Evolutionary conservation across 306 rosid species (phyloP), one percentile per base, ranked within the genome.

Genomic region (Leucaena leucocephala): DNA sequence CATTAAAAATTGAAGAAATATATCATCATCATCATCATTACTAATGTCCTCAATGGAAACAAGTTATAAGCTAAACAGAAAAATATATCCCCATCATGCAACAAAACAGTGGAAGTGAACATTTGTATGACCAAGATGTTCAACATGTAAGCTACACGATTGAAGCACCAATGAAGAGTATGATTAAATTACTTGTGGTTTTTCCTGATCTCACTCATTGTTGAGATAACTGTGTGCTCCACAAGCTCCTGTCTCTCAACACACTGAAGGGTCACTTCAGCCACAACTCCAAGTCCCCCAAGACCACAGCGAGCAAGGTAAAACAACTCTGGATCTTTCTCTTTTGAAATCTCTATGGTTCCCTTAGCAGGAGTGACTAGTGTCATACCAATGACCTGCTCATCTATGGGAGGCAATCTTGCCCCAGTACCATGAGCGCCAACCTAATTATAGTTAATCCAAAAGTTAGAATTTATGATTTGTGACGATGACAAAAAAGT

Each of bases 381-480:
- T 83, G 91, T 93, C 97, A 95, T 55, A 84, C 93, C 83, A 80
- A 95, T 82, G 64, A 95, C 93, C 89, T 95, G 99, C 79, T 91
- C 99, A 64, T 95, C 99, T 65, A 95, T 95, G 34, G 99, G 99
- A 84, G 98, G 99, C 88, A 95, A 77, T 78, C 87, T 90, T 54
- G 97, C 97, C 73, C 99, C 98, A 73, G 98, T 93, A 75, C 99
- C 99, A 81, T 93, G 99, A 66, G 98, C 99, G 86, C 99, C 99
- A 73, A 95, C 99, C 98, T 95, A 87, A 62, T 42, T 78, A 80
- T n/a, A 76, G 2, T 39, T 78, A 39, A 8, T 59, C 67, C 57
- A 59, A 76, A 74, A 71, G 38, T 17, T 59, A 46, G 62, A 64
- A 22, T 62, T 76, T 16, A 61, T 16, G 54, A 68, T 44, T 10